phyloP scores from a whole-genome alignment of 257 asterid genomes.

The Nicotiana attenuata region DNA sequence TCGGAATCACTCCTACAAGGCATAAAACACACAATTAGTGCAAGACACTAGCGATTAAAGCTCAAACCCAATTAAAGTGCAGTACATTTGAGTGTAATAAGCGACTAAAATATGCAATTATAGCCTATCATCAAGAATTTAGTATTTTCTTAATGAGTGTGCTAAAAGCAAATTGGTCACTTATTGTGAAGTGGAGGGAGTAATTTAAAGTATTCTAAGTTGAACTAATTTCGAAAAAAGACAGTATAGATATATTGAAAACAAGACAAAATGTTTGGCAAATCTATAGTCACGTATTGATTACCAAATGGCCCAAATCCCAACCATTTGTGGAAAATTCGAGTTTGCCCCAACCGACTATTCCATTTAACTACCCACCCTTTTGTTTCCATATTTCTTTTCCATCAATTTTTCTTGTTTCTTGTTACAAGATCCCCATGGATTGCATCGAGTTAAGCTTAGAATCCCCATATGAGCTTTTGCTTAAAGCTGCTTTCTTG shows the following conservation, averaged over 20 bases:
- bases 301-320: background rate
- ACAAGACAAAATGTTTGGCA: background rate
- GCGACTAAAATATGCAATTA: too few relatives aligned
- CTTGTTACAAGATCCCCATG: slow-evolving; percentile 21
- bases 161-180: too few relatives aligned
- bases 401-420: background rate
- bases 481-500: slow-evolving; percentile 38
- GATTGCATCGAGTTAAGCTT: slow-evolving; percentile 21
- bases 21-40: too few relatives aligned
- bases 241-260: background rate
- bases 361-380: background rate
- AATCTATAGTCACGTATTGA: background rate
- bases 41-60: too few relatives aligned
- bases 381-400: background rate
- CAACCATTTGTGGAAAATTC: background rate
- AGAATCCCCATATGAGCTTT: slow-evolving; percentile 44
- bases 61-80: too few relatives aligned
- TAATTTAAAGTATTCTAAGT: background rate
- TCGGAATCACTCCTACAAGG: too few relatives aligned
- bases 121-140: too few relatives aligned
- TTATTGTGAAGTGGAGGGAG: too few relatives aligned
- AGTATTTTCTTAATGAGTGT: too few relatives aligned
- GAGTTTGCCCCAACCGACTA: background rate
- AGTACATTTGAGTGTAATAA: too few relatives aligned
- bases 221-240: background rate